A percentile compares a stretch with the other conserved stretches of the same genome.
Evolutionary conservation across 2,329 filamentous ascomycete species (phyloP).

Genomic region (Chaetomium sp.): DNA sequence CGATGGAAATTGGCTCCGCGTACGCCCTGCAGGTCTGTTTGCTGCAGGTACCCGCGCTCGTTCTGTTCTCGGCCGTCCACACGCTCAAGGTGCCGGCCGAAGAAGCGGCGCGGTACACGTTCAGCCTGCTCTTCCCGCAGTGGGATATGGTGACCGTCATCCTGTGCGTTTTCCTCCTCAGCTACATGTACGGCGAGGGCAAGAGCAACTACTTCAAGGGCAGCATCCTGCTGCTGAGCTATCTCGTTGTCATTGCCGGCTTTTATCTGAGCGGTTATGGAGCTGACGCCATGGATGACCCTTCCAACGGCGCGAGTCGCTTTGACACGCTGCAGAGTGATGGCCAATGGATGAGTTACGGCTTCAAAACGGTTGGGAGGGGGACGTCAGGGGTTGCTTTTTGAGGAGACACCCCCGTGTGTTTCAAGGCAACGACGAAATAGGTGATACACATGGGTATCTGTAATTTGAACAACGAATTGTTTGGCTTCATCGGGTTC

Average conservation of each 20-base stretch:
- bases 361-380: conserved; percentile 47
- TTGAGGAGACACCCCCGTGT: conserved; percentile 9
- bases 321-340: conserved; percentile 49
- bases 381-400: conserved; percentile 34
- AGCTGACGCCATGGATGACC: conserved; percentile 34
- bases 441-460: not conserved
- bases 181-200: conserved; percentile 95
- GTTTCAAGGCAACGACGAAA: not conserved
- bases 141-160: conserved; percentile 99
- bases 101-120: conserved; percentile 54
- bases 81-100: conserved; percentile 32
- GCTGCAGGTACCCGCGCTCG: conserved; percentile 85
- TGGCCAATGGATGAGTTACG: conserved; percentile 42
- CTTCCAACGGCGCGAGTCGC: conserved; percentile 35
- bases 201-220: conserved; percentile 99
- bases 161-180: conserved; percentile 89
- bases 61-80: conserved; percentile 80
- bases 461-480: not conserved
- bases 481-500: not conserved
- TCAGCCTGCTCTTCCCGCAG: conserved; percentile 90
- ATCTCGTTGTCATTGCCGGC: conserved; percentile 83
- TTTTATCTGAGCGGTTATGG: conserved; percentile 72
- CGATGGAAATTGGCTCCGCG: conserved; percentile 97
- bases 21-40: conserved; percentile 96
- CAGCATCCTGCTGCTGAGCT: conserved; percentile 86